Percentiles rank a stretch among this genome's conserved stretches.
Evolutionary conservation across 2,329 filamentous ascomycete genomes (phyloP).

Genomic region (Pseudogymnoascus sp.): DNA sequence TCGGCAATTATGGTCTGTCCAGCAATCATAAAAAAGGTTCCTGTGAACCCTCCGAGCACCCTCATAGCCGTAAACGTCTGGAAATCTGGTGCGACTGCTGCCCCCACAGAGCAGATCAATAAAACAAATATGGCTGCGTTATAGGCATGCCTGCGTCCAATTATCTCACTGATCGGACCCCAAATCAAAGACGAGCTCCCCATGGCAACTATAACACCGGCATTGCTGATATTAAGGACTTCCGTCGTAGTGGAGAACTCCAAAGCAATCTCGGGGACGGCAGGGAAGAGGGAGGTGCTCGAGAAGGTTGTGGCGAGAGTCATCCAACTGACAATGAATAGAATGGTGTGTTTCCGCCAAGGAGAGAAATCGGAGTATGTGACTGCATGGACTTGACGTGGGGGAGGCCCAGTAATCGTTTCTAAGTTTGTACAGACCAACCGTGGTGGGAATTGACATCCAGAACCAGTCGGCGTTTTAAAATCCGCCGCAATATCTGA

Average conservation of each 20-base stretch:
- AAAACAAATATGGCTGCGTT: slow-evolving; percentile 12
- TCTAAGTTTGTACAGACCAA: not conserved
- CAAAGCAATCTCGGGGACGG: slow-evolving; percentile 31
- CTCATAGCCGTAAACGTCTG: slow-evolving; percentile 12
- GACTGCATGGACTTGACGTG: not conserved
- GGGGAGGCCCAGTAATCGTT: not conserved
- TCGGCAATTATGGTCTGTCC: slow-evolving; percentile 15
- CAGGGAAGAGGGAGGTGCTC: slow-evolving; percentile 34
- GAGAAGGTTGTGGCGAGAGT: slow-evolving; percentile 34
- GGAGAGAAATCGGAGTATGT: slow-evolving; percentile 18
- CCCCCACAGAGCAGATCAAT: slow-evolving; percentile 11
- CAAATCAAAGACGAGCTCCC: slow-evolving; percentile 13
- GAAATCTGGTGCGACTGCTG: slow-evolving; percentile 11
- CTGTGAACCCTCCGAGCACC: slow-evolving; percentile 11
- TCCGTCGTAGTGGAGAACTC: slow-evolving; percentile 29
- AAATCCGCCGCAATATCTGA: not conserved
- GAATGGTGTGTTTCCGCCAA: slow-evolving; percentile 34
- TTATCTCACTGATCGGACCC: slow-evolving; percentile 10
- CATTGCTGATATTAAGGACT: slow-evolving; percentile 19
- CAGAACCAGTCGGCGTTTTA: not conserved
- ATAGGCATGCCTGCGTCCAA: slow-evolving; percentile 13
- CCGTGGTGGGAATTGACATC: not conserved
- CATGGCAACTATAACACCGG: slow-evolving; percentile 13
- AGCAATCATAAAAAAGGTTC: slow-evolving; percentile 15
- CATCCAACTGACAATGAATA: slow-evolving; percentile 35